These are phyloP conservation scores for Cryptococcus maquisensis DNA, from an alignment of 1,284 basidiomycete species.

Conservation along the genomic window DNA sequence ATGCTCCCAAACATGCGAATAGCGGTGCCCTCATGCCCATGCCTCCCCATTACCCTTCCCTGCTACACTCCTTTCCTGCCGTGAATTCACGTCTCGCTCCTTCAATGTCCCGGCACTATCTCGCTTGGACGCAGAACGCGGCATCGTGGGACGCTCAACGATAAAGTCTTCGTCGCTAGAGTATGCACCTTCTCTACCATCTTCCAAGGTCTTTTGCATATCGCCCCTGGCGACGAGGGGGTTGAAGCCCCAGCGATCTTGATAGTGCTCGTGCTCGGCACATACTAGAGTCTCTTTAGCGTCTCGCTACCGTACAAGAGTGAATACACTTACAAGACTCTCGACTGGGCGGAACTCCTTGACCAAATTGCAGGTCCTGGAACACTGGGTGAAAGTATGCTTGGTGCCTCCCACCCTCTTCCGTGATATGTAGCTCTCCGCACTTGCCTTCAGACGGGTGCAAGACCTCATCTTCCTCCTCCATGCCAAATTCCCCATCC, in stretches of 20 bases:
- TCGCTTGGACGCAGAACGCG: not conserved
- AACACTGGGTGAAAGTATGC: conserved; percentile 32
- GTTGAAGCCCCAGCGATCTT: conserved; percentile 34
- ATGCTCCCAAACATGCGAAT: too few species aligned
- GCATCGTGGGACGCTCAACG: not conserved
- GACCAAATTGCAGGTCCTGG: conserved; percentile 40
- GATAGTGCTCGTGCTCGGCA: conserved; percentile 44
- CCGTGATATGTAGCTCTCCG: conserved; percentile 31
- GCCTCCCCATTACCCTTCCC: too few species aligned
- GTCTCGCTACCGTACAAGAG: not conserved
- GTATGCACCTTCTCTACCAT: conserved; percentile 5
- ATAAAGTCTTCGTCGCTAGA: conserved; percentile 18
- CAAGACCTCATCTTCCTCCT: conserved; percentile 18
- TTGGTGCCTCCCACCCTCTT: conserved; percentile 28
- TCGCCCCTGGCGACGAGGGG: conserved; percentile 20
- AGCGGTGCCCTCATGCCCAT: too few species aligned
- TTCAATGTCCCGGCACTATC: conserved; percentile 1
- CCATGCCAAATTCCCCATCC: conserved; percentile 9
- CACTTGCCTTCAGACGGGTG: conserved; percentile 35
- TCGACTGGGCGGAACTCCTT: conserved; percentile 29
- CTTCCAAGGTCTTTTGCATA: not conserved
- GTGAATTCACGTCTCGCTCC: conserved; percentile 10
- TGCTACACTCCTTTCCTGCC: too few species aligned
- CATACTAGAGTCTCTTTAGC: conserved; percentile 22
- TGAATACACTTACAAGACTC: conserved; percentile 20